phyloP scores from a whole-genome alignment of 805 yeast species.

The Starmerella geochares region DNA sequence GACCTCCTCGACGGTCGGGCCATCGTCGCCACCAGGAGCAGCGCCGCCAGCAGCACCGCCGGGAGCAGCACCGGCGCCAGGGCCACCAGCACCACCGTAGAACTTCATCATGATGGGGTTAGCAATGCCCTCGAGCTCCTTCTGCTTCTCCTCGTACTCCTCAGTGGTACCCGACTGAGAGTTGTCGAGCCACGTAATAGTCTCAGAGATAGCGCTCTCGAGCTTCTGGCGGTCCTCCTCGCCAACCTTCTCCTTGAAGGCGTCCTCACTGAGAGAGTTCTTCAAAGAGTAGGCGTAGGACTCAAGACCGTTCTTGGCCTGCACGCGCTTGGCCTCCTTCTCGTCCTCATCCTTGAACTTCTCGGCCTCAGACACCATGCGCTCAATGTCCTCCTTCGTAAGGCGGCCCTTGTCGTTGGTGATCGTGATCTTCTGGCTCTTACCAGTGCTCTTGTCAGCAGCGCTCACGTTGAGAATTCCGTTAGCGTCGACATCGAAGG shows the following conservation, averaged over 20 bases:
- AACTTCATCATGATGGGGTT: slow-evolving; percentile 96
- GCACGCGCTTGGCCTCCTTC: slow-evolving; percentile 83
- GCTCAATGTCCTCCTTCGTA: slow-evolving; percentile 93
- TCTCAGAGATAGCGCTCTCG: slow-evolving; percentile 28
- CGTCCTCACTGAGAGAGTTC: slow-evolving; percentile 65
- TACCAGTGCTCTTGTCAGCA: slow-evolving; percentile 97
- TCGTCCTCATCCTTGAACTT: slow-evolving; percentile 95
- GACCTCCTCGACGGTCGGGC: slow-evolving; percentile 77
- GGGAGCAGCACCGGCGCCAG: slow-evolving; percentile 63
- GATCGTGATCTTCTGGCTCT: slow-evolving; percentile 91
- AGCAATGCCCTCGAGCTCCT: slow-evolving; percentile 89
- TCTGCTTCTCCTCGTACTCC: slow-evolving; percentile 85
- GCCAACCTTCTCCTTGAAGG: slow-evolving; percentile 57
- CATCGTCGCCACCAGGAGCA: slow-evolving; percentile 35
- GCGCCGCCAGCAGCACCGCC: slow-evolving; percentile 54
- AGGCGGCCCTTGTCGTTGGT: slow-evolving; percentile 98
- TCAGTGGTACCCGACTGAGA: slow-evolving; percentile 88
- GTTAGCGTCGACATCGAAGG: slow-evolving; percentile 93
- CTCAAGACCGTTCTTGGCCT: slow-evolving; percentile 90
- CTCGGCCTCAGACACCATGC: slow-evolving; percentile 97
- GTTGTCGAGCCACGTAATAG: slow-evolving; percentile 67
- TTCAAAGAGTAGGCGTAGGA: slow-evolving; percentile 89
- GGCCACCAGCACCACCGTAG: slow-evolving; percentile 76
- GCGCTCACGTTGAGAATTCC: slow-evolving; percentile 96
- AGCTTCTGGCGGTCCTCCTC: slow-evolving; percentile 28